Evolutionary conservation across 805 yeast species (phyloP).

Genomic region (Sporopachydermia quercuum): DNA sequence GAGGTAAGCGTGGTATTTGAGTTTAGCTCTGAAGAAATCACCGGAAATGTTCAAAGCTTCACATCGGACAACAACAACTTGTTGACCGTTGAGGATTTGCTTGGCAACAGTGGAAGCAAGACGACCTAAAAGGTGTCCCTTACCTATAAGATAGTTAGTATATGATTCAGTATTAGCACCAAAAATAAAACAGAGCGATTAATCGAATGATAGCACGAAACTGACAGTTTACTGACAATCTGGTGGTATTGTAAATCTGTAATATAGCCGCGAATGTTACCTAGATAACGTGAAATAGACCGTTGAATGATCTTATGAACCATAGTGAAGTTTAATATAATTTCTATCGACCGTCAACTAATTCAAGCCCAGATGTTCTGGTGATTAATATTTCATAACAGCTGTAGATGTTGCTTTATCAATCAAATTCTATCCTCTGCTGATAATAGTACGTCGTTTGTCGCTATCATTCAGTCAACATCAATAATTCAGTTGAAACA

Average conservation of each 20-base stretch:
- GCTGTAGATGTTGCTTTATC: no score
- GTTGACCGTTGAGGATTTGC: conserved; percentile 97
- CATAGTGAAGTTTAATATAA: no score
- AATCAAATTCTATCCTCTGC: no score
- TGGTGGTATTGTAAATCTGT: background rate
- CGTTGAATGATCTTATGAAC: no score
- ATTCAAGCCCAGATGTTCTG: no score
- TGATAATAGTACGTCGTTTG: no score
- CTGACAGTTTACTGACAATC: background rate
- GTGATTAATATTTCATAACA: no score
- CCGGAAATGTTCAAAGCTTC: conserved; percentile 98
- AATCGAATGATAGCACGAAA: conserved; percentile 10
- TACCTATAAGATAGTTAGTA: conserved; percentile 30
- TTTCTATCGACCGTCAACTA: no score
- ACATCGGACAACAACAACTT: conserved; percentile 92
- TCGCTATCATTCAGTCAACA: no score
- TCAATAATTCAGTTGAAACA: conserved; percentile 17
- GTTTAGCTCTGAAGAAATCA: conserved; percentile 99
- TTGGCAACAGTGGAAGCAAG: conserved; percentile 97
- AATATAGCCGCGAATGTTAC: background rate
- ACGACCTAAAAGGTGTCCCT: conserved; percentile 99
- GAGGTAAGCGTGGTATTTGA: conserved; percentile 99
- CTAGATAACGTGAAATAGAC: no score
- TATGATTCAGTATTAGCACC: no score
- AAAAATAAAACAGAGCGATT: conserved; percentile 5